Evolutionary conservation across 495 filamentous ascomycete genomes (phyloP).

Genomic region (Penicillium atrosanguineum): DNA sequence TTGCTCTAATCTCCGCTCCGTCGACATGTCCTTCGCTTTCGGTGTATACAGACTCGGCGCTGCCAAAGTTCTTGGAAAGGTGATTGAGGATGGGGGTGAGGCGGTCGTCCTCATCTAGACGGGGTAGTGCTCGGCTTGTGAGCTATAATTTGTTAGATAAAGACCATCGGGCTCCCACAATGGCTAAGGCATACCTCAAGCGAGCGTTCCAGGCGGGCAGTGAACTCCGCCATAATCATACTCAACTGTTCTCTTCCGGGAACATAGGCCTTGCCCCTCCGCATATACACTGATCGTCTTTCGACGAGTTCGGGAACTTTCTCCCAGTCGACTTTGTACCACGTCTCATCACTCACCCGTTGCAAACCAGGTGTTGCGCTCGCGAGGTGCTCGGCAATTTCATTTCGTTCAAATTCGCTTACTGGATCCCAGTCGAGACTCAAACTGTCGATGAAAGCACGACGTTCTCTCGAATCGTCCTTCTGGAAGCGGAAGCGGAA

Average conservation of each 20-base stretch:
- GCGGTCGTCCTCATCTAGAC: constrained; percentile 94
- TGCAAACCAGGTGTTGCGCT: constrained; percentile 52
- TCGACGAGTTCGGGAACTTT: constrained; percentile 89
- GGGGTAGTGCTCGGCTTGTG: constrained; percentile 83
- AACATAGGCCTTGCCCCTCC: constrained; percentile 85
- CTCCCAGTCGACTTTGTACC: constrained; percentile 96
- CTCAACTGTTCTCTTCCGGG: constrained; percentile 79
- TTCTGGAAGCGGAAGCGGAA: constrained; percentile 75
- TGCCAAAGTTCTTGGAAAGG: constrained; percentile 86
- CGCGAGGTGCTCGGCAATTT: constrained; percentile 50
- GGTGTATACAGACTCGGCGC: constrained; percentile 78
- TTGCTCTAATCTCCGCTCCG: constrained; percentile 73
- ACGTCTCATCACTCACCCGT: constrained; percentile 70
- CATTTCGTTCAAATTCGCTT: constrained; percentile 67
- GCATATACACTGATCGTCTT: constrained; percentile 69
- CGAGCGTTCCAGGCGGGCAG: constrained; percentile 67
- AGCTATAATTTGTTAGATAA: constrained; percentile 45
- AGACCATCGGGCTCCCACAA: not conserved
- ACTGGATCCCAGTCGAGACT: constrained; percentile 82
- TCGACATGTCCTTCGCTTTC: constrained; percentile 54
- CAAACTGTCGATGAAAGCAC: constrained; percentile 73
- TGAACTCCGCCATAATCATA: constrained; percentile 88
- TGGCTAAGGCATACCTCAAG: constrained; percentile 63
- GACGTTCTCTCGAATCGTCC: constrained; percentile 67
- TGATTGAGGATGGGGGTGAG: constrained; percentile 91